phyloP scores from a whole-genome alignment of 331 rosid species.

The Telfairia occidentalis region DNA sequence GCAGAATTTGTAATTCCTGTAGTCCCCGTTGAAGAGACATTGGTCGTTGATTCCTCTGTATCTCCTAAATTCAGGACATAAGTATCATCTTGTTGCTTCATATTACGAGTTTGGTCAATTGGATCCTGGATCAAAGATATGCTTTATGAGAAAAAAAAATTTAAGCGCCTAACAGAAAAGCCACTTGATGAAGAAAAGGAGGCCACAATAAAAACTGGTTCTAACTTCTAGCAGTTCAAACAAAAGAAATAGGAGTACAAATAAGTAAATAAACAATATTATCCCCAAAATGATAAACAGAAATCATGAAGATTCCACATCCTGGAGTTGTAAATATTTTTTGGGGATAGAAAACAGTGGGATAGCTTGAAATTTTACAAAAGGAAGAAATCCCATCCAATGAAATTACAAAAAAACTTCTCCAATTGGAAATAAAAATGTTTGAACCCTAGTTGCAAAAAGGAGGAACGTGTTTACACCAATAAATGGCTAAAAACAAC shows the following conservation, averaged over 20 bases:
- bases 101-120: conserved; percentile 28
- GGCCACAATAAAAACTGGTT: background rate
- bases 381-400: too few relatives aligned
- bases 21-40: conserved; percentile 35
- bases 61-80: conserved; percentile 22
- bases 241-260: background rate
- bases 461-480: too few relatives aligned
- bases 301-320: background rate
- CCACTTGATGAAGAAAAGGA: background rate
- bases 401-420: too few relatives aligned
- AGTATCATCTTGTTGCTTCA: conserved; percentile 26
- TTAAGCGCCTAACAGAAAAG: background rate
- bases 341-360: too few relatives aligned
- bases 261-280: background rate
- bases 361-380: too few relatives aligned
- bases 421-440: too few relatives aligned
- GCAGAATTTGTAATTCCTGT: conserved; percentile 19
- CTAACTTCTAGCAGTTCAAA: background rate
- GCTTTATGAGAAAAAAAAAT: background rate
- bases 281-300: background rate
- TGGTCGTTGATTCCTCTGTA: conserved; percentile 28
- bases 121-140: conserved; percentile 36
- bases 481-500: too few relatives aligned
- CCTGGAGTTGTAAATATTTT: too few relatives aligned
- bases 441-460: too few relatives aligned